A percentile compares a stretch with the other conserved stretches of the same genome.
Conservation (phyloP, 176 grass and related monocot species). For the Oryza nivara region DNA sequence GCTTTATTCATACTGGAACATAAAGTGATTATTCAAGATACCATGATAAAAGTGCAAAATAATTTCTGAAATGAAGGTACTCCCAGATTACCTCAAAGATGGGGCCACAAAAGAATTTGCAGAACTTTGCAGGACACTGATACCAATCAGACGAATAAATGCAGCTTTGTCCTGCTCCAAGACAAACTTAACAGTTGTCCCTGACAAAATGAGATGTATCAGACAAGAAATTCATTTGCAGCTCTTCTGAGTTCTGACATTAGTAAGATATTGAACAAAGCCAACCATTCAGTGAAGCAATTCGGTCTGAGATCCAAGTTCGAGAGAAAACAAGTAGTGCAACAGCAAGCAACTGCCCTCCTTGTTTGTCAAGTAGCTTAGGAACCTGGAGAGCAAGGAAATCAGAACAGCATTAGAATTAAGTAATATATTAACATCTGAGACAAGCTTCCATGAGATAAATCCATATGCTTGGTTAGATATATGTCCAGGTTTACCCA, state of each 20-base stretch:
- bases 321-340: conserved; percentile 91
- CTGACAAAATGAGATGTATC: conserved; percentile 56
- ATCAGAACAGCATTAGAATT: conserved; percentile 43
- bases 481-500: not conserved
- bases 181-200: conserved; percentile 97
- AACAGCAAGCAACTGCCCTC: conserved; percentile 88
- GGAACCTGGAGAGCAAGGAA: conserved; percentile 67
- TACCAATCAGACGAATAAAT: conserved; percentile 85
- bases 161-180: conserved; percentile 95
- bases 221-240: conserved; percentile 46
- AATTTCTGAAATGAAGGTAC: conserved; percentile 13
- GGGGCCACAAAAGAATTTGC: conserved; percentile 97
- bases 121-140: conserved; percentile 95
- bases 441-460: conserved; percentile 29
- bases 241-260: conserved; percentile 24
- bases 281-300: conserved; percentile 95
- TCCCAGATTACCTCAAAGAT: conserved; percentile 68
- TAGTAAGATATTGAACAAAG: conserved; percentile 23
- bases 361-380: conserved; percentile 92
- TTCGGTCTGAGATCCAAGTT: conserved; percentile 96
- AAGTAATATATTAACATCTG: not conserved
- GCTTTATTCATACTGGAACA: conserved; percentile 5
- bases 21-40: conserved; percentile 19
- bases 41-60: conserved; percentile 6
- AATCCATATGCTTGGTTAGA: conserved; percentile 17